Evolutionary conservation across 2,329 filamentous ascomycete genomes (phyloP), one percentile per base, ranked within the genome.

Genomic region (Colletotrichum plurivorum): DNA sequence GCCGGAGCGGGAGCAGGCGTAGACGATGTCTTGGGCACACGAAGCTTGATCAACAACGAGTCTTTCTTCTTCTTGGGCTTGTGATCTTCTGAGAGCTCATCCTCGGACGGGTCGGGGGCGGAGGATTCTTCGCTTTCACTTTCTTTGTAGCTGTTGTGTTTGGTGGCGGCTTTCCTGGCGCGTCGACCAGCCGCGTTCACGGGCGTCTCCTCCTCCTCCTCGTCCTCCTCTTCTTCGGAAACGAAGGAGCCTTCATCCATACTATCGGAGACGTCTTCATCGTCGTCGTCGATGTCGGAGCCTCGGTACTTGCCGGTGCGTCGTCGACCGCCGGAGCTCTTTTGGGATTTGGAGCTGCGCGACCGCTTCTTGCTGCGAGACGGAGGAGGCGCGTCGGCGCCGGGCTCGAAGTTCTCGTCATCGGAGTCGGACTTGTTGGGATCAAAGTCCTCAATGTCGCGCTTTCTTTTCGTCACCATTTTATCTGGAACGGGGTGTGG

Each of bases 341-440:
- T 86, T 63, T 78, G 78, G 69, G 71, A 78, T 31, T 66, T 65
- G 57, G 55, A 64, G 22, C 63, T 68, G 31, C 76, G 74, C 36
- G 78, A 78, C 72, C 81, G 78, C 71, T 82, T 83, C 70, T 76
- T 78, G 56, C 69, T 73, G 67, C 81, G 81, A 15, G 79, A 31
- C 27, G 27, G 79, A 16, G 85, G 80, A 36, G 81, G 80, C 27
- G 79, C 82, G 72, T 85, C 83, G 22, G 77, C 76, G 16, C 78
- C 76, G 16, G 89, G 89, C 67, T 90, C 86, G 74, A 92, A 92
- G 77, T 90, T 90, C 72, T 89, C 88, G 75, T 92, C 90, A 57
- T 89, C 86, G 2, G 90, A 84, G 73, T 92, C 90, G 58, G 90
- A 92, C 76, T 89, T 87, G 77, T 91, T 91, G 3, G 88, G 88